Evolutionary conservation across 257 asterid species (phyloP).

Genomic region (Solanum megistacrolobum): DNA sequence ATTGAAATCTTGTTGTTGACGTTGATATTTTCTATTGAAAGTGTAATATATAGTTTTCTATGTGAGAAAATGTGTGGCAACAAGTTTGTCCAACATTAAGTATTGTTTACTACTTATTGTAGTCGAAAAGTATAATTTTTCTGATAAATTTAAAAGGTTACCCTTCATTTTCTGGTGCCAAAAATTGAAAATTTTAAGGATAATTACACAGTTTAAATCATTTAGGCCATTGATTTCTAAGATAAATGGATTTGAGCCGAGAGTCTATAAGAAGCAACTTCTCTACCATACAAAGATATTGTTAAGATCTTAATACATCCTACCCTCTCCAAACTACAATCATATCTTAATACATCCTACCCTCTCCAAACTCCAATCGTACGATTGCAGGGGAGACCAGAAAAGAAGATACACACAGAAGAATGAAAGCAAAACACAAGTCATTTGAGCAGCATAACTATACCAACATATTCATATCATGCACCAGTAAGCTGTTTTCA

Average conservation of each 20-base stretch:
- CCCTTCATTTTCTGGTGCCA: not conserved
- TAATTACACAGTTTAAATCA: too few relatives aligned
- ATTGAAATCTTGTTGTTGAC: not conserved
- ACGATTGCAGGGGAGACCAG: not conserved
- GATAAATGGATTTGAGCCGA: too few relatives aligned
- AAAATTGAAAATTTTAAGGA: too few relatives aligned
- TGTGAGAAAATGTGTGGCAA: not conserved
- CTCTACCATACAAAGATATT: not conserved
- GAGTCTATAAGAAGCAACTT: not conserved
- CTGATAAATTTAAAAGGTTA: too few relatives aligned
- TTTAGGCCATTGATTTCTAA: not conserved
- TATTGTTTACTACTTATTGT: not conserved
- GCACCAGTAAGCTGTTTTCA: not conserved
- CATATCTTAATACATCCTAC: rapidly evolving
- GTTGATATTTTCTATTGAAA: not conserved
- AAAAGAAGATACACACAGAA: not conserved
- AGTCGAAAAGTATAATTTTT: too few relatives aligned
- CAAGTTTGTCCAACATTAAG: not conserved
- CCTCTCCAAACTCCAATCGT: not conserved
- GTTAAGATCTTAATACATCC: not conserved
- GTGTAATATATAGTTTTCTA: not conserved
- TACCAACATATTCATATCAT: not conserved
- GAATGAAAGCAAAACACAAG: not conserved
- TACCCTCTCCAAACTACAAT: not conserved
- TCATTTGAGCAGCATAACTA: not conserved